phyloP scores from a whole-genome alignment of 1,139 yeast species.

The Sugiyamaella neomexicana region DNA sequence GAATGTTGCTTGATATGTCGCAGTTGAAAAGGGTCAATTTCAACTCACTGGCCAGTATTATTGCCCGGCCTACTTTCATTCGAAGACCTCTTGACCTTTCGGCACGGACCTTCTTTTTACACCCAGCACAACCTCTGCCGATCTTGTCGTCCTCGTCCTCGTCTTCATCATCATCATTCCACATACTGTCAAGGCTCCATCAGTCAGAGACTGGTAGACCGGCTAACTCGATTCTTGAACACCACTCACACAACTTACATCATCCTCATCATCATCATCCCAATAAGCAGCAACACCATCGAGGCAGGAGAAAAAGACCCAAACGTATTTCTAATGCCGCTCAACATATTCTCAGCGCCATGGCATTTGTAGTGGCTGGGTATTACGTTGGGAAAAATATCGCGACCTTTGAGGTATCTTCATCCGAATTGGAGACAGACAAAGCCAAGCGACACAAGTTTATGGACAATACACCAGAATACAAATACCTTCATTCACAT shows the following conservation, averaged over 20 bases:
- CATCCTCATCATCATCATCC: conserved; percentile 3
- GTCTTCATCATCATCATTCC: conserved; percentile 3
- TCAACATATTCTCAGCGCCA: background rate
- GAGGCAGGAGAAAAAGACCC: background rate
- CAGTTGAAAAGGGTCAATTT: too few relatives aligned
- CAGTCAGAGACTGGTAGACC: background rate
- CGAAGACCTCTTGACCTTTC: too few relatives aligned
- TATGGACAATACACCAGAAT: conserved; percentile 22
- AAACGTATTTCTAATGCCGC: background rate
- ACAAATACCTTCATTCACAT: conserved; percentile 26
- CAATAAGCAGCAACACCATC: background rate
- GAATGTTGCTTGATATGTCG: background rate
- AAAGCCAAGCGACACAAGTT: conserved; percentile 9
- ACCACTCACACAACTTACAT: background rate
- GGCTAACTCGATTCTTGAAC: background rate
- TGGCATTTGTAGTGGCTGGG: conserved; percentile 3
- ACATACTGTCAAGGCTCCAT: background rate
- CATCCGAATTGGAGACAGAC: conserved; percentile 1
- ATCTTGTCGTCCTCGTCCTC: background rate
- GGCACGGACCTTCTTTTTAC: background rate
- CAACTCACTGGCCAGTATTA: background rate
- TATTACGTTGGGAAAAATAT: conserved; percentile 12
- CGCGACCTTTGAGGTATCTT: background rate
- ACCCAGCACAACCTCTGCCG: background rate
- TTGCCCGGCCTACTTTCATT: too few relatives aligned